Conservation (phyloP, 257 asterid species). For the Solanum okadae region DNA sequence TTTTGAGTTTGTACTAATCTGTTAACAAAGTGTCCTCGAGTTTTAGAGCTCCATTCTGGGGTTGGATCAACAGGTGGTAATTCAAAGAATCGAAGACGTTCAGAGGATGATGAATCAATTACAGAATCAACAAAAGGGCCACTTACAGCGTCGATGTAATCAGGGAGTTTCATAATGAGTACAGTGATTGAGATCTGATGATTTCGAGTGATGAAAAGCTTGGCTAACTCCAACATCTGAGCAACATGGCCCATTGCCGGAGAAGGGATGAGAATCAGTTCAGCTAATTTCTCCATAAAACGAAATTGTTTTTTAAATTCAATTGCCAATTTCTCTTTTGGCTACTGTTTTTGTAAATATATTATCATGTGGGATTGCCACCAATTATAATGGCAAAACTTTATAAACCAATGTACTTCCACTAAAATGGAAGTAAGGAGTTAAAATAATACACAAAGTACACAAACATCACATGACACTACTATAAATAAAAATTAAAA, state of each 20-base stretch:
- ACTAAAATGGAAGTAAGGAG: not conserved
- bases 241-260: constrained; percentile 64
- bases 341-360: not conserved
- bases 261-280: constrained; percentile 49
- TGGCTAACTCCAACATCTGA: constrained; percentile 13
- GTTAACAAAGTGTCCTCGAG: constrained; percentile 50
- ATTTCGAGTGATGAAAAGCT: not conserved
- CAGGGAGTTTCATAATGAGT: not conserved
- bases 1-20: constrained; percentile 35
- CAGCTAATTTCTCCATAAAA: not conserved
- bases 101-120: constrained; percentile 9
- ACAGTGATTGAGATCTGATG: not conserved
- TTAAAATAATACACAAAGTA: not conserved
- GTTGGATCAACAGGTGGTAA: constrained; percentile 38
- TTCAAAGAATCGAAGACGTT: constrained; percentile 29
- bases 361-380: too few species aligned
- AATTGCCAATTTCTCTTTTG: not conserved
- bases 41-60: constrained; percentile 54
- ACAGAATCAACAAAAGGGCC: constrained; percentile 36
- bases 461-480: not conserved
- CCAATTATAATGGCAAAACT: too few species aligned
- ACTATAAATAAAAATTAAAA: too few species aligned
- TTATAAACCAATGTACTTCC: too few species aligned
- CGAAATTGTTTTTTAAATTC: not conserved
- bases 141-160: not conserved